Percentiles rank a stretch among this genome's conserved stretches.
Evolutionary conservation across 495 filamentous ascomycete genomes (phyloP).

Genomic region (Hyaloscypha hepaticicola): DNA sequence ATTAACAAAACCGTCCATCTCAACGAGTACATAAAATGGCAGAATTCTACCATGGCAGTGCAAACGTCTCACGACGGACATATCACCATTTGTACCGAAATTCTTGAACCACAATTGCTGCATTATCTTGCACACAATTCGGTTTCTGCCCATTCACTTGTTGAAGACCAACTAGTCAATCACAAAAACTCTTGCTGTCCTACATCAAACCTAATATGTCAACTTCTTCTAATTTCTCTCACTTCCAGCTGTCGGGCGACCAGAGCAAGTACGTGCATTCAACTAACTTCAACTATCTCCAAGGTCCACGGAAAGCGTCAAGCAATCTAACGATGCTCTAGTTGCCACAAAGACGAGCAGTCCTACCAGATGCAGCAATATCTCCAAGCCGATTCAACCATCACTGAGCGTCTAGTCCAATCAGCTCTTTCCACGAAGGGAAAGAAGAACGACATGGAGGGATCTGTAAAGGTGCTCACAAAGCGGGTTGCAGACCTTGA

Average conservation of each 20-base stretch:
- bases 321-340: conserved; percentile 4
- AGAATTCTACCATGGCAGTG: background rate
- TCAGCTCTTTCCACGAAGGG: conserved; percentile 1
- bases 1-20: conserved; percentile 10
- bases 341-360: background rate
- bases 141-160: background rate
- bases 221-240: background rate
- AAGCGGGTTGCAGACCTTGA: conserved; percentile 6
- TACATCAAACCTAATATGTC: conserved; percentile 3
- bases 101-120: background rate
- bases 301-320: conserved; percentile 1
- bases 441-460: background rate
- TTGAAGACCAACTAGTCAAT: background rate
- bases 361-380: conserved; percentile 8
- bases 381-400: background rate
- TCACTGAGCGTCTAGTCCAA: conserved; percentile 1
- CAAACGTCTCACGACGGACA: background rate
- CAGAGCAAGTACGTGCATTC: conserved; percentile 6
- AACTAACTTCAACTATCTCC: conserved; percentile 4
- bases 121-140: conserved; percentile 1
- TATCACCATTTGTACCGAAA: background rate
- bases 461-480: conserved; percentile 1
- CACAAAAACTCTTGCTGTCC: conserved; percentile 1
- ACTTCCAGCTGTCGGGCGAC: conserved; percentile 8
- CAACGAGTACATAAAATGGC: conserved; percentile 1